Percentiles rank a stretch among this genome's conserved stretches.
These are phyloP conservation scores for Pleurotus sapidus DNA, from an alignment of 768 basidiomycete species.

Conservation along the genomic window DNA sequence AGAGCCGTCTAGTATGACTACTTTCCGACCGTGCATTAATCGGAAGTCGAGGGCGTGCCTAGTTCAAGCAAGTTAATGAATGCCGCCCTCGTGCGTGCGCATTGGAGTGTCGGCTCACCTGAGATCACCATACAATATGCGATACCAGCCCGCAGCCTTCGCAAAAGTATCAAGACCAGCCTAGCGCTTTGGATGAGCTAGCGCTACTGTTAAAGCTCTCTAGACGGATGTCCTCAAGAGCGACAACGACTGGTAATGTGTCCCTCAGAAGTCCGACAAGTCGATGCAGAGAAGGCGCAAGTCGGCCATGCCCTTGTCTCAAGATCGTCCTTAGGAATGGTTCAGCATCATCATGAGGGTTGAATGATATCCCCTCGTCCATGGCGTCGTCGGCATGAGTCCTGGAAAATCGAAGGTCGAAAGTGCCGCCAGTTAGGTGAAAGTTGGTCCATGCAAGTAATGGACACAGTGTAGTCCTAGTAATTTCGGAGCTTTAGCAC, in stretches of 20 bases:
- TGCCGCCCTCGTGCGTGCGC: too few relatives aligned
- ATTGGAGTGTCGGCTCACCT: conserved; percentile 36
- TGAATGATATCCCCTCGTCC: conserved; percentile 33
- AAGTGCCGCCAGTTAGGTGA: conserved; percentile 66
- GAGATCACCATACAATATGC: conserved; percentile 67
- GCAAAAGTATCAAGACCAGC: conserved; percentile 60
- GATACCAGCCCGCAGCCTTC: conserved; percentile 82
- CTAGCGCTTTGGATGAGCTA: conserved; percentile 5
- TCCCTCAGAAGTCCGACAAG: conserved; percentile 70
- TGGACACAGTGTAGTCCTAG: conserved; percentile 75
- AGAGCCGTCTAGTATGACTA: conserved; percentile 75
- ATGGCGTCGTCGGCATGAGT: conserved; percentile 11
- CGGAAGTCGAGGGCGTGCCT: conserved; percentile 83
- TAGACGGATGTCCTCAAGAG: conserved; percentile 56
- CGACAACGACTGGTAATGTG: conserved; percentile 74
- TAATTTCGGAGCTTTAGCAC: not conserved
- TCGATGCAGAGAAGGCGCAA: conserved; percentile 62
- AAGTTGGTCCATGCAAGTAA: conserved; percentile 76
- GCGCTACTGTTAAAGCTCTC: conserved; percentile 21
- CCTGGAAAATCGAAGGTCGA: conserved; percentile 72
- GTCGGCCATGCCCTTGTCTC: conserved; percentile 58
- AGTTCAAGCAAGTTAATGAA: not conserved
- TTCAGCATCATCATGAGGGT: conserved; percentile 81
- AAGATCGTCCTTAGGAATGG: conserved; percentile 72
- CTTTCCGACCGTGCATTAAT: conserved; percentile 61